phyloP scores from a whole-genome alignment of 73 alveolate species.

The Paramecium sonneborni region DNA sequence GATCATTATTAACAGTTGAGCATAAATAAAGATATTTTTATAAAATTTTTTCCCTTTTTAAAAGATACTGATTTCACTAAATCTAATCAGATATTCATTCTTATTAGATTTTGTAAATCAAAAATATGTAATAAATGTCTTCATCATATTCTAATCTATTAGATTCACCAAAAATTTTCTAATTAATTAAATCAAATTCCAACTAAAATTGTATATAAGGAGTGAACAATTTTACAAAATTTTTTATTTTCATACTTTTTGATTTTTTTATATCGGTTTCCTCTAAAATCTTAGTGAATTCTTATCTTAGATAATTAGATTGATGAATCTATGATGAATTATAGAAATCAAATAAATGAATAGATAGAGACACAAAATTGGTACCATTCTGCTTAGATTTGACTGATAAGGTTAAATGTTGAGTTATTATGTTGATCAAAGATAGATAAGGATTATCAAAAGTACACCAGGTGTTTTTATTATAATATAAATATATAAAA shows the following conservation, averaged over 20 bases:
- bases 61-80: neutral
- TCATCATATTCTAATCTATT: neutral
- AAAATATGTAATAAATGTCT: neutral
- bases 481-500: neutral
- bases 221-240: neutral
- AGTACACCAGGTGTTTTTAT: neutral
- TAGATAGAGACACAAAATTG: neutral
- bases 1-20: neutral
- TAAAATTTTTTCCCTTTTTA: neutral
- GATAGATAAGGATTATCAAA: neutral
- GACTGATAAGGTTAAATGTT: neutral
- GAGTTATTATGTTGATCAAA: neutral
- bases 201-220: neutral
- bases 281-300: neutral
- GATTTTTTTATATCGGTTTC: neutral
- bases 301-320: neutral
- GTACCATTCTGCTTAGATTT: neutral
- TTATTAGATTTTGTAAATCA: neutral
- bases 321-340: neutral
- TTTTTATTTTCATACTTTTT: neutral
- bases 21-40: neutral
- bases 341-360: neutral
- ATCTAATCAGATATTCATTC: neutral
- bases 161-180: neutral
- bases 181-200: neutral